A percentile compares a stretch with the other conserved stretches of the same genome.
Evolutionary conservation across 352 stramenopile genomes (phyloP).

Genomic region (Albugo laibachii): DNA sequence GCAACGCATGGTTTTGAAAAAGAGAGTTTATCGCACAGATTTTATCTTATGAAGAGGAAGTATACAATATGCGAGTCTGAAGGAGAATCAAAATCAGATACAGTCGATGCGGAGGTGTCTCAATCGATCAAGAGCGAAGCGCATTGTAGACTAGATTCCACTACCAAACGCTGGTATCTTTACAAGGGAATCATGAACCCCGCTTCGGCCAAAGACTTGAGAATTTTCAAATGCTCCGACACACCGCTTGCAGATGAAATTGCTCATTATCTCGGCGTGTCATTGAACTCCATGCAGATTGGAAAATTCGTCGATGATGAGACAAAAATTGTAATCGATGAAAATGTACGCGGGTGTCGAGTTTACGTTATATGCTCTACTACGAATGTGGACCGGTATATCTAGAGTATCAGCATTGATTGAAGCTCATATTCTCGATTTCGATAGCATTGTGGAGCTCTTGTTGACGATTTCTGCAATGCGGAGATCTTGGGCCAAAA

Average conservation of each 20-base stretch:
- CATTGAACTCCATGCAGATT: slow-evolving; percentile 59
- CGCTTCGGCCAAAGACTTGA: slow-evolving; percentile 57
- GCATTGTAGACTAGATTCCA: slow-evolving; percentile 57
- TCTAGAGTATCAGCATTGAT: background rate
- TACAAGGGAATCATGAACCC: slow-evolving; percentile 76
- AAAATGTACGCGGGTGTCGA: slow-evolving; percentile 57
- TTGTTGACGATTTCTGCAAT: slow-evolving; percentile 67
- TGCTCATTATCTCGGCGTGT: slow-evolving; percentile 50
- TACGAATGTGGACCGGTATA: slow-evolving; percentile 63
- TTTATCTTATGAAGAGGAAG: too few species aligned
- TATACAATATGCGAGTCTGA: too few species aligned
- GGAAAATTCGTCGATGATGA: slow-evolving; percentile 67
- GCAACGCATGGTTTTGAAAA: too few species aligned
- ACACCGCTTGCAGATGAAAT: slow-evolving; percentile 76
- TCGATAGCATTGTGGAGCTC: slow-evolving; percentile 56
- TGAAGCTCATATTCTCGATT: background rate
- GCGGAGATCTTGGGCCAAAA: slow-evolving; percentile 65
- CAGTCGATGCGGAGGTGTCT: too few species aligned
- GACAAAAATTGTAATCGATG: slow-evolving; percentile 48
- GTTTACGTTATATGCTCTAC: slow-evolving; percentile 79
- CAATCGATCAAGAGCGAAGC: background rate
- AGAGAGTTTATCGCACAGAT: too few species aligned
- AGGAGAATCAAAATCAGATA: too few species aligned
- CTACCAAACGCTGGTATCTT: slow-evolving; percentile 77
- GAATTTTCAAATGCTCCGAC: slow-evolving; percentile 77